Evolutionary conservation across 495 filamentous ascomycete species (phyloP).

Genomic region (Terfezia claveryi): DNA sequence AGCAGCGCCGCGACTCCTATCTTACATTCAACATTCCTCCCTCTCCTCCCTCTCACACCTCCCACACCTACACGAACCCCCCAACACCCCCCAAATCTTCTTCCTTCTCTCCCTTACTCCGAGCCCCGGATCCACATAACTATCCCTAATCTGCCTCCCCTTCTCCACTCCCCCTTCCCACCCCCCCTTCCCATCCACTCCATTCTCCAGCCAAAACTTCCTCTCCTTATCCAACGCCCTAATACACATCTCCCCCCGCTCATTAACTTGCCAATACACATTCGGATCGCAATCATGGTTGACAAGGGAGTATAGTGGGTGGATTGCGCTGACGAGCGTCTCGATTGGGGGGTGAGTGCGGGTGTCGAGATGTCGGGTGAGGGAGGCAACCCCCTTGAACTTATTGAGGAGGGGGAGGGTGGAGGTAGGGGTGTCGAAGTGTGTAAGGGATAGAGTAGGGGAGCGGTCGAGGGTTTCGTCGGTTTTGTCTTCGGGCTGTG

Average conservation of each 20-base stretch:
- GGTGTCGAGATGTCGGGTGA: not conserved
- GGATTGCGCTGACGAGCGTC: constrained; percentile 40
- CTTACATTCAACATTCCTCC: not conserved
- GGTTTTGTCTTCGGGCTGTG: not conserved
- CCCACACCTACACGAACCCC: not conserved
- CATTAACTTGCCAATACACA: constrained; percentile 83
- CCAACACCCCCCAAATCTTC: not conserved
- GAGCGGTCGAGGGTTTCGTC: not conserved
- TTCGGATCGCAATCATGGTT: constrained; percentile 94
- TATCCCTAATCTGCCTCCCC: constrained; percentile 37
- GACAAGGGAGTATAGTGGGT: constrained; percentile 55
- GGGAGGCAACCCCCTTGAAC: not conserved
- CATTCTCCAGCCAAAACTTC: constrained; percentile 24
- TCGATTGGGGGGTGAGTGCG: not conserved
- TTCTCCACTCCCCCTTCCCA: constrained; percentile 36
- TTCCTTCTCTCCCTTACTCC: not conserved
- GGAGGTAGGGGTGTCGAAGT: not conserved
- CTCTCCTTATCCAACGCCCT: not conserved
- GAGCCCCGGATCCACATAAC: not conserved
- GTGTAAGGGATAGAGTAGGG: not conserved
- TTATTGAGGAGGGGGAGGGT: not conserved
- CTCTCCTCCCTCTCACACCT: not conserved
- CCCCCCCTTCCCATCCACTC: constrained; percentile 18
- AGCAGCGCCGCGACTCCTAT: too few relatives aligned
- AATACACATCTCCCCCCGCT: constrained; percentile 47